Evolutionary conservation across 208 protist genomes (phyloP), one percentile per base, ranked within the genome.

Genomic region (Crithidia expoeki): DNA sequence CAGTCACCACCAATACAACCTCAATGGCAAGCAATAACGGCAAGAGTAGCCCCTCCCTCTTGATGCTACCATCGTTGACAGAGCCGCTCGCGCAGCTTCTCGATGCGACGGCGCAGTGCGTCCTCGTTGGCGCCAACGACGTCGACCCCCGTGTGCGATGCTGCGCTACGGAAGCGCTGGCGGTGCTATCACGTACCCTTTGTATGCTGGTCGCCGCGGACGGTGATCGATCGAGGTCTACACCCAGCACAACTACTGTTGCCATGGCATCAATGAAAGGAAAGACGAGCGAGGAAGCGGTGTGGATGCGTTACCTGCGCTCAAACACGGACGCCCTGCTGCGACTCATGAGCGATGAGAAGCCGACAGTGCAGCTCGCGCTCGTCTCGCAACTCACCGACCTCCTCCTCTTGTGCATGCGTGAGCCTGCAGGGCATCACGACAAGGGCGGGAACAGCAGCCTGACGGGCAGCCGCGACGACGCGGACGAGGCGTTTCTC

Each of bases 351-450:
- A 79, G 65, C 3, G 88, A 90, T 78, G 68, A 60, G 33, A 86
- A 79, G 75, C 80, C 88, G 14, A 72, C 70, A 7, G 88, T 93
- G 65, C 84, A 86, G 73, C 68, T 93, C 5, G 74, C 80, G n/a
- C 78, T 90, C 32, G 80, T 89, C 25, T 84, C 88, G 34, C 80
- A 89, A 68, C 75, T 93, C 21, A 77, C 84, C 1, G 77, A 86
- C 51, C 67, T 88, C 6, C 73, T 93, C 6, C 63, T 76, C 34
- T 58, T 76, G 72, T 38, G 57, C 58, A 65, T 58, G 72, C 47
- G 40, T 9, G 46, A 47, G 25, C 57, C 63, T 21, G 0, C 25
- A 5, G 28, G 57, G 53, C 11, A 79, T 14, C 14, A 4, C 53
- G 36, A 34, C 47, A 70, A 28, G 49, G 44, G 9, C 34, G 50